Conservation (phyloP, 2,329 filamentous ascomycete genomes). For the Fusarium cicatricum region DNA sequence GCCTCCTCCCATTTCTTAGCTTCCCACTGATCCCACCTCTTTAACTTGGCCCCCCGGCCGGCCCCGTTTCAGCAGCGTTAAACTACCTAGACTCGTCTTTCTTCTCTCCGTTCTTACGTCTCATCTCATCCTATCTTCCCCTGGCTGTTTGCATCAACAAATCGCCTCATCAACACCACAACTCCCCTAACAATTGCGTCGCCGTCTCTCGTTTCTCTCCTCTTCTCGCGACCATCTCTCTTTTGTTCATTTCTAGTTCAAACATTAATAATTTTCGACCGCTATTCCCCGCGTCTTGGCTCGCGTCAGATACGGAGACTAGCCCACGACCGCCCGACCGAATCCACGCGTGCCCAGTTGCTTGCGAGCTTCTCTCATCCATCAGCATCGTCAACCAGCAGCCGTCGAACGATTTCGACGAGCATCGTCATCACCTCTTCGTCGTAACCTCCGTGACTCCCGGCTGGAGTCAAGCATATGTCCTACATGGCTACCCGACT, state of each 20-base stretch:
- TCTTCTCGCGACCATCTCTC: conserved; percentile 23
- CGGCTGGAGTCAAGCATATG: conserved; percentile 47
- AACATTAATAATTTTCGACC: conserved; percentile 14
- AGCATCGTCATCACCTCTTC: conserved; percentile 13
- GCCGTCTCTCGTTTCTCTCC: conserved; percentile 29
- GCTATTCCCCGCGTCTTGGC: conserved; percentile 6
- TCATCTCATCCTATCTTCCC: conserved; percentile 23
- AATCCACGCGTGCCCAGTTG: conserved; percentile 23
- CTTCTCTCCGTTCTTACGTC: conserved; percentile 30
- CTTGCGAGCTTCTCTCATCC: conserved; percentile 5
- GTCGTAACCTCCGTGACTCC: conserved; percentile 44
- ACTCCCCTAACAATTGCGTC: conserved; percentile 18
- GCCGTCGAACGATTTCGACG: conserved; percentile 25
- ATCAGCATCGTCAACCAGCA: conserved; percentile 14
- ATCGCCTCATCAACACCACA: conserved; percentile 11
- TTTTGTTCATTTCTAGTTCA: conserved; percentile 15
- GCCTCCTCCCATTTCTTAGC: conserved; percentile 4
- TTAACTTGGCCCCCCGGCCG: conserved; percentile 23
- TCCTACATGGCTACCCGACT: conserved; percentile 51
- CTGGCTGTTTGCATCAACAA: conserved; percentile 25
- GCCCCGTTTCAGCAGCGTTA: conserved; percentile 29
- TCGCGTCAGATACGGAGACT: conserved; percentile 21
- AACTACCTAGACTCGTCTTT: conserved; percentile 17
- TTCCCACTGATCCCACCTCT: conserved; percentile 8
- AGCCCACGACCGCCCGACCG: conserved; percentile 26